A percentile compares a stretch with the other conserved stretches of the same genome.
Evolutionary conservation across 345 rosid genomes (phyloP).

Genomic region (Salix viminalis): DNA sequence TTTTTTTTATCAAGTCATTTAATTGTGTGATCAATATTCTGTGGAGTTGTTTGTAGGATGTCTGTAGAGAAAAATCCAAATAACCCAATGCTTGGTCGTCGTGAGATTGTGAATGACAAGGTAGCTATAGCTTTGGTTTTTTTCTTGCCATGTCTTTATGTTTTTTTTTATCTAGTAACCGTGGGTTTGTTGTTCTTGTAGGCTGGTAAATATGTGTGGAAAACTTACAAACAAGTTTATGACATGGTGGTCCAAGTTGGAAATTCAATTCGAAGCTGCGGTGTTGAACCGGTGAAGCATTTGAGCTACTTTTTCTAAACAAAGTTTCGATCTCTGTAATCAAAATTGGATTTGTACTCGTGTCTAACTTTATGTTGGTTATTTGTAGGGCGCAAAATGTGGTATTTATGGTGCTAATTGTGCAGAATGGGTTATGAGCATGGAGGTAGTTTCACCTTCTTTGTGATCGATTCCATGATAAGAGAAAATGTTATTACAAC

Average conservation of each 20-base stretch:
- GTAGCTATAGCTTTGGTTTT: slow-evolving; percentile 25
- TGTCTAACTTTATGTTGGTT: neutral
- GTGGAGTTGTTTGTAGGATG: slow-evolving; percentile 40
- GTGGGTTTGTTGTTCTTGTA: slow-evolving; percentile 21
- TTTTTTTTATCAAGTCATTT: neutral
- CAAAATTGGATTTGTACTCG: neutral
- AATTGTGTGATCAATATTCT: neutral
- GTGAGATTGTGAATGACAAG: slow-evolving; percentile 73
- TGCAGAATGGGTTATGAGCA: slow-evolving; percentile 91
- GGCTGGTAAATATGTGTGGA: slow-evolving; percentile 90
- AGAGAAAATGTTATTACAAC: neutral
- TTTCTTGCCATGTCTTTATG: neutral
- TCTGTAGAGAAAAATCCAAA: slow-evolving; percentile 73
- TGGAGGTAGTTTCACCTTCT: slow-evolving; percentile 63
- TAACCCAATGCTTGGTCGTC: slow-evolving; percentile 79
- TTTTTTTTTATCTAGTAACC: neutral
- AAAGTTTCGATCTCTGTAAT: neutral
- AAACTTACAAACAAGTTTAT: slow-evolving; percentile 71
- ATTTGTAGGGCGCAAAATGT: slow-evolving; percentile 66
- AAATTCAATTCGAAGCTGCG: slow-evolving; percentile 73
- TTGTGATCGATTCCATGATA: neutral
- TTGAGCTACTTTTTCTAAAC: neutral
- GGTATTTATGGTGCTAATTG: slow-evolving; percentile 92
- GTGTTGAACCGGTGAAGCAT: slow-evolving; percentile 62
- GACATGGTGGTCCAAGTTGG: slow-evolving; percentile 79